Evolutionary conservation across 495 filamentous ascomycete species (phyloP), one percentile per base, ranked within the genome.

Genomic region (Arthonia radiata): DNA sequence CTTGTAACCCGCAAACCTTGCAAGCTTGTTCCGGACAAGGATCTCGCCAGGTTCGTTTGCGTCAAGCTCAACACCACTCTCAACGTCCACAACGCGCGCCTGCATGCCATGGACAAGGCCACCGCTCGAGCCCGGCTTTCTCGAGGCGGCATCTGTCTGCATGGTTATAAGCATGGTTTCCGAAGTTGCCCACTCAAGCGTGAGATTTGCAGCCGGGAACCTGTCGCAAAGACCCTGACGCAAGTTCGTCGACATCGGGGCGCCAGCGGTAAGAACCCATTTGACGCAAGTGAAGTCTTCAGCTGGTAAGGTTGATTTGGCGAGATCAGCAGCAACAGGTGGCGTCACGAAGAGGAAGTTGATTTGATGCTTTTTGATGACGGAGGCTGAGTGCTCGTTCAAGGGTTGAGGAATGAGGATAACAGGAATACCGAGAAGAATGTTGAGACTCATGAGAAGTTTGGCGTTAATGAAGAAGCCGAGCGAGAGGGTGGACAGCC

Each of bases 391-490:
- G 9, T 21, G 15, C 21, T 37, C 27, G 21, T 37, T 34, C 16
- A 42, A 29, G 12, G 26, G 15, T 12, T 26, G 26, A 6, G 24
- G 12, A 27, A 37, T 31, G 6, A 42, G 32, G 5, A 42, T 27
- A 3, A 42, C 39, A 5, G 39, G 39, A 11, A 42, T 39, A 15
- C 39, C 39, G 4, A 42, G 28, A 1, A 40, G 24, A 17, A 42
- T 34, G 23, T 42, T 42, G 4, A 40, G 31, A 3, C 37, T 31
- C 19, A 42, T 36, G 24, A 35, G 32, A 14, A 40, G 34, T 21
- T 39, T 42, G 1, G 37, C 36, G 29, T 42, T 42, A 28, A 42
- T 42, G 19, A 35, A 35, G 24, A 37, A 42, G 8, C 33, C 39
- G 5, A 42, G 28, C n/a, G 37, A 30, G 13, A 39, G 27, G 5